These are phyloP conservation scores for Saccharomycopsis sp. DNA, from an alignment of 805 yeast genomes.

Conservation along the genomic window DNA sequence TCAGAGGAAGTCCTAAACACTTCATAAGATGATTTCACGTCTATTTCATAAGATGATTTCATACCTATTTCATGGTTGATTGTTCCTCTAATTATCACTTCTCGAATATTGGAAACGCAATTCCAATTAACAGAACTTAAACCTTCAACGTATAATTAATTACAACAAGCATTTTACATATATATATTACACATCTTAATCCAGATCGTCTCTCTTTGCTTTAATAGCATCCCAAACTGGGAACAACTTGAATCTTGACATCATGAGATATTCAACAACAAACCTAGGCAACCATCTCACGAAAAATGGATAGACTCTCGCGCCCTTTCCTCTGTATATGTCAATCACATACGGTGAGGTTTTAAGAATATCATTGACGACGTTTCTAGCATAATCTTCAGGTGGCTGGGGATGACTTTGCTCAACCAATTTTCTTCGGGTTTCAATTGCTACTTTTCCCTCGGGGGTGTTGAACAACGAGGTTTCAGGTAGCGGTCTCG, in stretches of 20 bases:
- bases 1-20: too few species aligned
- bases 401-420: constrained; percentile 54
- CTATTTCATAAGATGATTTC: too few species aligned
- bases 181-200: too few species aligned
- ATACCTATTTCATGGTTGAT: too few species aligned
- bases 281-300: constrained; percentile 37
- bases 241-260: constrained; percentile 35
- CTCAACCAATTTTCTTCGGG: constrained; percentile 52
- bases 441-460: constrained; percentile 40
- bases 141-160: too few species aligned
- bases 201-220: too few species aligned
- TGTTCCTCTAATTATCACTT: too few species aligned
- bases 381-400: constrained; percentile 47
- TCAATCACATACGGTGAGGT: constrained; percentile 36
- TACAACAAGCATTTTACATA: too few species aligned
- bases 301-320: constrained; percentile 32
- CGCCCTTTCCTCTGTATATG: constrained; percentile 49
- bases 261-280: constrained; percentile 35
- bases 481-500: constrained; percentile 46
- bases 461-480: constrained; percentile 49
- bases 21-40: too few species aligned
- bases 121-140: too few species aligned
- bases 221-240: too few species aligned
- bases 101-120: too few species aligned
- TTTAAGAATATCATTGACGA: constrained; percentile 43